These are phyloP conservation scores for Mortierella sp. DNA, from an alignment of 371 early-diverging fungal species.

Conservation along the genomic window DNA sequence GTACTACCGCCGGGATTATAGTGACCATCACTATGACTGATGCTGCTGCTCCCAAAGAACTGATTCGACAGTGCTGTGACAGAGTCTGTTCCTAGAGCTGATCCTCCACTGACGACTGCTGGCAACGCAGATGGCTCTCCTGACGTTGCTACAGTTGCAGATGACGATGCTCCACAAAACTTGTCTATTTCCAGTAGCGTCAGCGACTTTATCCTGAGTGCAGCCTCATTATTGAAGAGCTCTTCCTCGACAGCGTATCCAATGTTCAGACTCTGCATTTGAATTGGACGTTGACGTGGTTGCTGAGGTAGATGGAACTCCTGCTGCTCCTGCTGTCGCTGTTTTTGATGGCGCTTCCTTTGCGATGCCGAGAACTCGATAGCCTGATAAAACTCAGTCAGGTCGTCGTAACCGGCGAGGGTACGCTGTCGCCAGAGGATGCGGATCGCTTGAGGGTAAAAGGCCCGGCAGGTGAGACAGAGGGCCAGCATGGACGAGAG, in stretches of 20 bases:
- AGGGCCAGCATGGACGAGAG: conserved; percentile 33
- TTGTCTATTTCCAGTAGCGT: conserved; percentile 42
- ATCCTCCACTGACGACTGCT: neutral
- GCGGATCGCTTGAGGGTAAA: conserved; percentile 53
- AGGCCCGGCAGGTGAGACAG: conserved; percentile 49
- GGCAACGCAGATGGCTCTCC: no score
- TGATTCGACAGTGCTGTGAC: conserved; percentile 12
- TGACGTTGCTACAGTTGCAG: no score
- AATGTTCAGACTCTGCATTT: conserved; percentile 14
- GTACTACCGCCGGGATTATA: conserved; percentile 14
- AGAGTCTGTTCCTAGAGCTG: conserved; percentile 6
- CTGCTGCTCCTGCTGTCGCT: conserved; percentile 22
- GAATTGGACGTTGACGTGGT: no score
- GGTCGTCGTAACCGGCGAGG: conserved; percentile 43
- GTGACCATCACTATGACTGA: conserved; percentile 3
- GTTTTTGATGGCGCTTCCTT: conserved; percentile 39
- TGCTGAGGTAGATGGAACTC: conserved; percentile 2
- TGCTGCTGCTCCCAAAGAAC: conserved; percentile 47
- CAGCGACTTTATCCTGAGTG: conserved; percentile 48
- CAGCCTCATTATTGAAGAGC: conserved; percentile 45
- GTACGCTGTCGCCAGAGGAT: conserved; percentile 52
- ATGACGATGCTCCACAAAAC: neutral
- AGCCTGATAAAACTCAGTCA: conserved; percentile 46
- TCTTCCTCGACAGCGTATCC: conserved; percentile 41
- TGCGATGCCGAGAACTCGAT: conserved; percentile 46